Conservation (phyloP, 2,329 filamentous ascomycete species). For the Aspergillus sp. region DNA sequence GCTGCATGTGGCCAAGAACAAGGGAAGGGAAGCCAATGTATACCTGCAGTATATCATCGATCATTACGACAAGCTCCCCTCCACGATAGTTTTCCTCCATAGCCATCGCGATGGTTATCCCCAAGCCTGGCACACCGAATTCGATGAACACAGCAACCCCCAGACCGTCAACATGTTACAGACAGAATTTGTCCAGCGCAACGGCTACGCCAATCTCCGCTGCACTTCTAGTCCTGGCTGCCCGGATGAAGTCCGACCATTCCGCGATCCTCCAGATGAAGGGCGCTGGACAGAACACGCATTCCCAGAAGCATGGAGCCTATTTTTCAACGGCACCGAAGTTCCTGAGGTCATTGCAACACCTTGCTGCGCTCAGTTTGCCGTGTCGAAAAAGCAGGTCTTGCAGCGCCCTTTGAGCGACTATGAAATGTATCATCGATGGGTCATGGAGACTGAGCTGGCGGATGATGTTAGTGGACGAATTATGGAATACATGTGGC, state of each 20-base stretch:
- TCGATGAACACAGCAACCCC: conserved; percentile 49
- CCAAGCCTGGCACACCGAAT: conserved; percentile 52
- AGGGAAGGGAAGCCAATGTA: conserved; percentile 39
- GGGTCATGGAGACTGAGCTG: conserved; percentile 53
- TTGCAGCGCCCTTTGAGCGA: conserved; percentile 43
- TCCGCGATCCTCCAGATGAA: conserved; percentile 11
- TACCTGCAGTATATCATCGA: conserved; percentile 45
- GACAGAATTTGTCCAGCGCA: conserved; percentile 43
- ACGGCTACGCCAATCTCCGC: conserved; percentile 57
- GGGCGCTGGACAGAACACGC: conserved; percentile 17
- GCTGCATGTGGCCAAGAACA: conserved; percentile 26
- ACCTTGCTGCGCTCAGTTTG: conserved; percentile 63
- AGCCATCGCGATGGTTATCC: conserved; percentile 43
- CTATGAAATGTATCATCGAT: conserved; percentile 53
- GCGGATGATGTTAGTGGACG: conserved; percentile 53
- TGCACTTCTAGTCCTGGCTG: conserved; percentile 37
- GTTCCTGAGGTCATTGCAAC: conserved; percentile 49
- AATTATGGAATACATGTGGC: conserved; percentile 63
- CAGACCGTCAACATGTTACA: conserved; percentile 45
- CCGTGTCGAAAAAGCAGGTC: conserved; percentile 51
- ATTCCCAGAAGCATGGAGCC: conserved; percentile 24
- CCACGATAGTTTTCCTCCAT: conserved; percentile 53
- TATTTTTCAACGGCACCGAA: conserved; percentile 25
- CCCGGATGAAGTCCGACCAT: conserved; percentile 30
- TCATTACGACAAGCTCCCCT: conserved; percentile 43